phyloP scores from a whole-genome alignment of 2,329 filamentous ascomycete genomes.

The Coniochaeta ligniaria region DNA sequence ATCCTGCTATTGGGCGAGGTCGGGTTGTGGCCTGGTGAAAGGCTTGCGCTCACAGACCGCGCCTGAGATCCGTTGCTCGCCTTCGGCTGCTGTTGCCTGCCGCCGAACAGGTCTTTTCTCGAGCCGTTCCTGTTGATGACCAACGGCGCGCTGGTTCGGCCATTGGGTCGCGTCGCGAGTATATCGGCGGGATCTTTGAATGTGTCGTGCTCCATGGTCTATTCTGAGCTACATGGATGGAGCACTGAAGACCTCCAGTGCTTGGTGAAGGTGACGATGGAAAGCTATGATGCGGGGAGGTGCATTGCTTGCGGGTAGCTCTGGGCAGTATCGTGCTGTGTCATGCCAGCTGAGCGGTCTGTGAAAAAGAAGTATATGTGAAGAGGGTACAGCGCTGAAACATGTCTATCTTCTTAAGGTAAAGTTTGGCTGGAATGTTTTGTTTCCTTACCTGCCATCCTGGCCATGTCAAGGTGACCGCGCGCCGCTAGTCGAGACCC shows the following conservation, averaged over 20 bases:
- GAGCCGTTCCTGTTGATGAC: conserved; percentile 30
- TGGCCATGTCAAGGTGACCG: background rate
- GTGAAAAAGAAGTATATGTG: background rate
- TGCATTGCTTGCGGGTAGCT: conserved; percentile 5
- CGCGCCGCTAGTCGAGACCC: background rate
- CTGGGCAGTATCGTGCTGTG: conserved; percentile 4
- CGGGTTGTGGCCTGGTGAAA: conserved; percentile 12
- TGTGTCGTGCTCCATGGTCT: conserved; percentile 17
- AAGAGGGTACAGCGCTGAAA: background rate
- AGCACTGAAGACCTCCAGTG: background rate
- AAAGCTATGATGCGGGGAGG: conserved; percentile 3
- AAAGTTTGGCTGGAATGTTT: background rate
- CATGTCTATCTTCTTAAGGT: background rate
- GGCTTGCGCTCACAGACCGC: conserved; percentile 15
- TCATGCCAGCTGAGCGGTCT: conserved; percentile 6
- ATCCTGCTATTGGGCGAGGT: conserved; percentile 18
- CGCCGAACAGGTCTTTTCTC: conserved; percentile 29
- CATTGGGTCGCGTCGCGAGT: conserved; percentile 14
- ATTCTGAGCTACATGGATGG: background rate
- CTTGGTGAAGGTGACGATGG: conserved; percentile 1
- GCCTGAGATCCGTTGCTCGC: conserved; percentile 4
- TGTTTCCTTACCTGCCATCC: background rate
- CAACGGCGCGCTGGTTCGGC: conserved; percentile 19
- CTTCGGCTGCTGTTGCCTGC: background rate
- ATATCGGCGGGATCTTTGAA: conserved; percentile 7